Evolutionary conservation across 1,284 basidiomycete genomes (phyloP), one percentile per base, ranked within the genome.

Genomic region (Tylopilus sp.): DNA sequence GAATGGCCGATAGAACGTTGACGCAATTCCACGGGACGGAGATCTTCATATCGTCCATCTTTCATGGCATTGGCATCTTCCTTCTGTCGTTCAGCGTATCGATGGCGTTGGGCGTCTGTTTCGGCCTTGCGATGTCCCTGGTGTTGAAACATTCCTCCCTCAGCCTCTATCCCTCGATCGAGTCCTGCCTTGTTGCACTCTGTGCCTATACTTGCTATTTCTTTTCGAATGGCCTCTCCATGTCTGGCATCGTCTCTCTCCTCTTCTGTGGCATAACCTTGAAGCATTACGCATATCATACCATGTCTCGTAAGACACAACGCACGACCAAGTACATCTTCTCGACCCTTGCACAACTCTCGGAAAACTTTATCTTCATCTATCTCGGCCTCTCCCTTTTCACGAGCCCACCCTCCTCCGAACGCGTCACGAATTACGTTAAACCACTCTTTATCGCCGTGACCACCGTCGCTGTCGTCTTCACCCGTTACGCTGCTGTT

Each of bases 341-440:
- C 73, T 85, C 86, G 5, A 91, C 90, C 0, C 85, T 97, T 43
- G 94, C 95, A 0, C 90, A 94, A 66, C 83, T 99, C 22, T 94
- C 92, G 24, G 97, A 99, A 75, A 99, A 99, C 73, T 99, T 99
- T 70, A 98, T 99, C 74, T 99, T 99, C 77, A 95, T 99, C 68
- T 99, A 99, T 72, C 89, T 99, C 58, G 97, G 97, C 22, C 82
- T 99, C 60, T 92, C 92, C 42, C 81, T 99, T 17, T 99, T 99
- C 79, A 99, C 96, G 8, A 84, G 80, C 52, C 79, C 87, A 3
- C 87, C 88, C 1, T 79, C 81, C 1, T 76, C 70, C 60, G 92
- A 82, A 74, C 89, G 79, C 59, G 90, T 82, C 24, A 83, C 87
- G 73, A 82, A 85, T 68, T 90, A 97, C 61, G 92, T 98, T 74